Evolutionary conservation across 2,329 filamentous ascomycete species (phyloP).

Genomic region (Pseudopyricularia cyperi): DNA sequence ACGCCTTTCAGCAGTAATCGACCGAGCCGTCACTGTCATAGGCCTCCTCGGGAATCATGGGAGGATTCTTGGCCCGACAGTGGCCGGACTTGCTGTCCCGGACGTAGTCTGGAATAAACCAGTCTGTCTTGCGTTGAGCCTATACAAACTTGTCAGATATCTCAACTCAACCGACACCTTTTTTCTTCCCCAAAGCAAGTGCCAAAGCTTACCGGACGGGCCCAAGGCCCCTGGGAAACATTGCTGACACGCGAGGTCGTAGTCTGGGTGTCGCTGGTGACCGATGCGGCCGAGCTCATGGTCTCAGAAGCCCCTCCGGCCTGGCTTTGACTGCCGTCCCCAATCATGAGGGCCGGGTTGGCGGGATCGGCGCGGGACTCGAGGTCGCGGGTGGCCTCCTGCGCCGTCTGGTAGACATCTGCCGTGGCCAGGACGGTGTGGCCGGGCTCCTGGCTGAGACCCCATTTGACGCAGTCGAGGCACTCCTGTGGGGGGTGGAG

Average conservation of each 20-base stretch:
- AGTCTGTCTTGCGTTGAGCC: neutral
- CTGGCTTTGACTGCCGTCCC: neutral
- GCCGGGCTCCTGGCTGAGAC: neutral
- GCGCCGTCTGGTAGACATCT: neutral
- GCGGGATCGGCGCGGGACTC: neutral
- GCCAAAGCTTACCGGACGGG: neutral
- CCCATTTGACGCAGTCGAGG: neutral
- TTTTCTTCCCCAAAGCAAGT: neutral
- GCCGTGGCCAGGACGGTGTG: neutral
- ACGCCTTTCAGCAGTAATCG: neutral
- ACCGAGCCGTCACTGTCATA: neutral
- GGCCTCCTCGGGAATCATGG: neutral
- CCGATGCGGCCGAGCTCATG: neutral
- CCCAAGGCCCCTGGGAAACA: neutral
- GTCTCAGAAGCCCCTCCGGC: neutral
- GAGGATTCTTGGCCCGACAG: neutral
- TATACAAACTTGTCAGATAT: neutral
- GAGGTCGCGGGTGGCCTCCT: neutral
- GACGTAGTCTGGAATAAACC: neutral
- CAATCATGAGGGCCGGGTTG: neutral
- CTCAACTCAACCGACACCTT: neutral
- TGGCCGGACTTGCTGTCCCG: neutral
- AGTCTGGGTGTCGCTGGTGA: neutral
- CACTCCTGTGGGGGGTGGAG: neutral
- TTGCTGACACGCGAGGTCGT: neutral